Percentiles rank a stretch among this genome's conserved stretches.
Conservation (phyloP, 208 protist species). For the Angomonas ambiguus region DNA sequence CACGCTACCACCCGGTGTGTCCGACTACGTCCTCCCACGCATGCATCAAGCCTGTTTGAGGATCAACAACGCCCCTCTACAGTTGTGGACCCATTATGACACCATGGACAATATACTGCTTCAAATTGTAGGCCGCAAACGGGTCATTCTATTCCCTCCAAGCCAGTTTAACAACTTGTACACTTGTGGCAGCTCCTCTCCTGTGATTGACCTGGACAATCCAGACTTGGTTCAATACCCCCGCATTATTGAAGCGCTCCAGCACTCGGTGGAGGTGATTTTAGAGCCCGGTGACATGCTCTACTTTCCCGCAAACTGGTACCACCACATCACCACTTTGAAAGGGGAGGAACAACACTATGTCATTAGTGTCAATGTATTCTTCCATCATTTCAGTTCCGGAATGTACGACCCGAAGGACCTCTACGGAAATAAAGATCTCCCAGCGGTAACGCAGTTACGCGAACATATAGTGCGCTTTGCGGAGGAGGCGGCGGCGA, state of each 20-base stretch:
- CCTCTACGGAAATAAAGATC: conserved; percentile 89
- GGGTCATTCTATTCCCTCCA: conserved; percentile 87
- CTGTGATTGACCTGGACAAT: conserved; percentile 72
- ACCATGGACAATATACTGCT: conserved; percentile 92
- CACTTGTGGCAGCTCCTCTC: conserved; percentile 84
- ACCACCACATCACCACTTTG: conserved; percentile 88
- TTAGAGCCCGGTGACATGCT: conserved; percentile 90
- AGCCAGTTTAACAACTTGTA: conserved; percentile 87
- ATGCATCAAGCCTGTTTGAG: conserved; percentile 86
- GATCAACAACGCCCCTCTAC: conserved; percentile 81
- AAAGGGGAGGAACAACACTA: conserved; percentile 9
- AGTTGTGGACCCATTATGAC: conserved; percentile 94
- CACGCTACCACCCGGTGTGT: conserved; percentile 39
- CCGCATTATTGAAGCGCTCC: conserved; percentile 75
- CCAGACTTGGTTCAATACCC: conserved; percentile 74
- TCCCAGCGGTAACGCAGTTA: conserved; percentile 45
- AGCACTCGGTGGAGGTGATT: conserved; percentile 63
- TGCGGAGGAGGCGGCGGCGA: conserved; percentile 20
- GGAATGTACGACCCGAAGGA: conserved; percentile 80
- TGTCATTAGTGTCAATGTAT: conserved; percentile 81
- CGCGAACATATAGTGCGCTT: conserved; percentile 32
- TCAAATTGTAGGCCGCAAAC: conserved; percentile 87
- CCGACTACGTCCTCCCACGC: conserved; percentile 45
- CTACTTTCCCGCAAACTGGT: conserved; percentile 91
- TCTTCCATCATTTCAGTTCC: conserved; percentile 69